phyloP scores from a whole-genome alignment of 306 rosid genomes.

The Prunus campanulata region DNA sequence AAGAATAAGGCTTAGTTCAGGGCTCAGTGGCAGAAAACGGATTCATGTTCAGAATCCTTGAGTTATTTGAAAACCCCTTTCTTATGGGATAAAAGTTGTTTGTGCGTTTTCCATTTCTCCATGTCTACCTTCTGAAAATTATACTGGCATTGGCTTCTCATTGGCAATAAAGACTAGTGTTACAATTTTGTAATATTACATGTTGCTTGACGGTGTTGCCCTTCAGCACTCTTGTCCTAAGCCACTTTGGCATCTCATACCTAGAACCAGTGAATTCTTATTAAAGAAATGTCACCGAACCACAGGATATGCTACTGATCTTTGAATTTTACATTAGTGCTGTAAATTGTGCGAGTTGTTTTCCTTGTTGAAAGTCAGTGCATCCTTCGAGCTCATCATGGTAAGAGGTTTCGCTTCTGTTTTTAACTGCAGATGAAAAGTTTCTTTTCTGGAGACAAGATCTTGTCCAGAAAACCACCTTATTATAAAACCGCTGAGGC shows the following conservation, averaged over 20 bases:
- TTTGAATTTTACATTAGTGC: neutral
- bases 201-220: neutral
- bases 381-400: neutral
- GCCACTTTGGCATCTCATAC: neutral
- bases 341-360: neutral
- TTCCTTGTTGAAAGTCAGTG: neutral
- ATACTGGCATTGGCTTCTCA: neutral
- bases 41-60: neutral
- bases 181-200: neutral
- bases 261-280: neutral
- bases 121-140: neutral
- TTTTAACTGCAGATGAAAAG: conserved; percentile 71
- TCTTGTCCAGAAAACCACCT: conserved; percentile 67
- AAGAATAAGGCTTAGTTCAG: neutral
- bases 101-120: neutral
- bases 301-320: neutral
- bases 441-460: conserved; percentile 60
- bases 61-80: neutral
- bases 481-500: conserved; percentile 76
- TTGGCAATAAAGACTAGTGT: neutral
- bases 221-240: neutral
- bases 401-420: neutral
- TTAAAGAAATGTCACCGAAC: neutral
- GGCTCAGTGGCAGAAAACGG: neutral
- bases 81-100: neutral